A percentile compares a stretch with the other conserved stretches of the same genome.
Evolutionary conservation across 305 asterid genomes (phyloP).

Genomic region (Fraxinus xanthoxyloides): DNA sequence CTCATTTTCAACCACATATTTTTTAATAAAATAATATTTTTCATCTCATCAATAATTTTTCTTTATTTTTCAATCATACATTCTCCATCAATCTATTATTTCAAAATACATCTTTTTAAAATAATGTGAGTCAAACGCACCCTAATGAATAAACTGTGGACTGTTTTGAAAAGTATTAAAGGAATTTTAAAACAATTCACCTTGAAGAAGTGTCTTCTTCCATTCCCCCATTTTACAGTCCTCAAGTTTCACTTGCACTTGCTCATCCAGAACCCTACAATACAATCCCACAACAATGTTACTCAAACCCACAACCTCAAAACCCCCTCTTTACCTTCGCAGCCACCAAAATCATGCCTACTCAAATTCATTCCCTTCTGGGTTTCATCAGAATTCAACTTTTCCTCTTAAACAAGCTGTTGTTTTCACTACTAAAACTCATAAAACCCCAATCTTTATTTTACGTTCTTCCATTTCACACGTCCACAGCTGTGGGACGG

Average conservation of each 20-base stretch:
- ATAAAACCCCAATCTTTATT: conserved; percentile 29
- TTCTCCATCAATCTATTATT: no score
- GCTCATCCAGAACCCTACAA: conserved; percentile 32
- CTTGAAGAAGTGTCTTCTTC: conserved; percentile 1
- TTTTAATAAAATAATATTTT: no score
- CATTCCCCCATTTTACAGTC: not conserved
- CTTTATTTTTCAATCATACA: no score
- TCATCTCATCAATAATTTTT: no score
- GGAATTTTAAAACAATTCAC: not conserved
- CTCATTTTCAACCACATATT: no score
- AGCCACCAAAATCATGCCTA: conserved; percentile 22
- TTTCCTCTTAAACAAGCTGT: conserved; percentile 28
- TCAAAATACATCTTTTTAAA: no score
- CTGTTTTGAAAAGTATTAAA: not conserved
- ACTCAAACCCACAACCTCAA: conserved; percentile 53
- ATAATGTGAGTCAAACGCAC: no score
- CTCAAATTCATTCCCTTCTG: conserved; percentile 49
- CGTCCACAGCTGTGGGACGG: conserved; percentile 58
- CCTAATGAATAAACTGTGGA: not conserved
- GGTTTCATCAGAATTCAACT: conserved; percentile 38
- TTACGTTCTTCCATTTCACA: conserved; percentile 54
- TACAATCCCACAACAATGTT: conserved; percentile 43
- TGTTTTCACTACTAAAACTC: conserved; percentile 27
- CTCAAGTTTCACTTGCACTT: not conserved
- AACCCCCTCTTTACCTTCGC: conserved; percentile 34